Evolutionary conservation across 1,139 yeast species (phyloP).

Genomic region (Magnusiomyces sp.): DNA sequence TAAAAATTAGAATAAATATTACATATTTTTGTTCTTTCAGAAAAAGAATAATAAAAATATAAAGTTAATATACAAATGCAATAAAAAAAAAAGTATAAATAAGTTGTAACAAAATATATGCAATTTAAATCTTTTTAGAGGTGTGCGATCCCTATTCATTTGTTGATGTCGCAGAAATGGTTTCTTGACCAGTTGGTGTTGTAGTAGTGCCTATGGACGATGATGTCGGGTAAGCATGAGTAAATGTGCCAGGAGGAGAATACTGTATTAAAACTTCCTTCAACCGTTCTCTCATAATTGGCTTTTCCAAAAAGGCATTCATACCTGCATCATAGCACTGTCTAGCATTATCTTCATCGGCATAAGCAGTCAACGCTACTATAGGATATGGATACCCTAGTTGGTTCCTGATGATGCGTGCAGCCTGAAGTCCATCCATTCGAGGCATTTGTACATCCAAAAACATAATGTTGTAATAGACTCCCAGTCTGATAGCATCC

Average conservation of each 20-base stretch:
- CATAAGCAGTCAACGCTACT: conserved; percentile 90
- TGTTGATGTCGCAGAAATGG: no score
- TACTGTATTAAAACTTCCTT: conserved; percentile 38
- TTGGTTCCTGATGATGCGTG: conserved; percentile 59
- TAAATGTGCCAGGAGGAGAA: conserved; percentile 20
- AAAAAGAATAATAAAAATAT: background rate
- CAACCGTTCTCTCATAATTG: conserved; percentile 64
- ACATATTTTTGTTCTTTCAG: background rate
- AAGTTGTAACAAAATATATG: background rate
- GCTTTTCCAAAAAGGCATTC: conserved; percentile 83
- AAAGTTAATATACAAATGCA: background rate
- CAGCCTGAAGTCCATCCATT: conserved; percentile 79
- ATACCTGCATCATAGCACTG: conserved; percentile 77
- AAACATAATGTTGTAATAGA: conserved; percentile 59
- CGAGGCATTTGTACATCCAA: conserved; percentile 98
- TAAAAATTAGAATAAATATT: background rate
- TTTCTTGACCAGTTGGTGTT: no score
- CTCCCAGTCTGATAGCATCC: conserved; percentile 37
- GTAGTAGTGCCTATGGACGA: no score
- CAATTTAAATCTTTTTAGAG: no score
- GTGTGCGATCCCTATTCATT: no score
- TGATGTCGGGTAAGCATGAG: no score
- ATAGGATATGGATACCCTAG: conserved; percentile 64
- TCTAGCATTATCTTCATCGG: conserved; percentile 61
- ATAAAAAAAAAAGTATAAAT: background rate